phyloP scores from a whole-genome alignment of 2,329 filamentous ascomycete genomes.

The Penicillium sumatraense region DNA sequence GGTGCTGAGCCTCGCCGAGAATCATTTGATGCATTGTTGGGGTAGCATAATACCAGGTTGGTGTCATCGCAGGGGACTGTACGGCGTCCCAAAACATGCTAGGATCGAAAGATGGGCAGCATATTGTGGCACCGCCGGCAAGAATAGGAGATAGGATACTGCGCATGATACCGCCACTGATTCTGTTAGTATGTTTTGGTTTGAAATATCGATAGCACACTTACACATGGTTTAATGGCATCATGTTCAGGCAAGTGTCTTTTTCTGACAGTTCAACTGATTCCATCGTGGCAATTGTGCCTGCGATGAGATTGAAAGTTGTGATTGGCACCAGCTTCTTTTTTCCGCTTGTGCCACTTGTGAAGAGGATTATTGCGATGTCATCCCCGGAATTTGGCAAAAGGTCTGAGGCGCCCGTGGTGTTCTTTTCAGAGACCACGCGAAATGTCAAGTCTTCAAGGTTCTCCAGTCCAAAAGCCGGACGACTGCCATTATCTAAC shows the following conservation, averaged over 20 bases:
- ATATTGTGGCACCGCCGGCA: conserved; percentile 59
- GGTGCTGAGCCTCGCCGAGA: conserved; percentile 50
- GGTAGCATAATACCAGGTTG: conserved; percentile 64
- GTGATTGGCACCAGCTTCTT: conserved; percentile 63
- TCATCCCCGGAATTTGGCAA: conserved; percentile 52
- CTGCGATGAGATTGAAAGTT: conserved; percentile 55
- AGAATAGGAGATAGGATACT: conserved; percentile 62
- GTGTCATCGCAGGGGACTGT: conserved; percentile 44
- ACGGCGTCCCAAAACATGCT: conserved; percentile 62
- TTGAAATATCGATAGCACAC: conserved; percentile 23
- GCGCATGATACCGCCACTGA: conserved; percentile 57
- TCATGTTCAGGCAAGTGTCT: conserved; percentile 63
- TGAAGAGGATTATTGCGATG: conserved; percentile 59
- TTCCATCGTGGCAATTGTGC: conserved; percentile 58
- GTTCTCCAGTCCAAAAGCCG: conserved; percentile 29
- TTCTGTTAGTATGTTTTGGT: neutral
- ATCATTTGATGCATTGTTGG: conserved; percentile 63
- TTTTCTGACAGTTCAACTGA: conserved; percentile 55
- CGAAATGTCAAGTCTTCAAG: conserved; percentile 43
- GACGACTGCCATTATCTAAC: conserved; percentile 14
- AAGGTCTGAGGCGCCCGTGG: conserved; percentile 21
- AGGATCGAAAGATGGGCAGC: conserved; percentile 59
- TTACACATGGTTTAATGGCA: conserved; percentile 63
- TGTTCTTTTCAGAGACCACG: conserved; percentile 10
- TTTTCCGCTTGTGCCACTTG: conserved; percentile 62